Conservation (phyloP, 768 basidiomycete genomes). For the Glaciozyma martinii region DNA sequence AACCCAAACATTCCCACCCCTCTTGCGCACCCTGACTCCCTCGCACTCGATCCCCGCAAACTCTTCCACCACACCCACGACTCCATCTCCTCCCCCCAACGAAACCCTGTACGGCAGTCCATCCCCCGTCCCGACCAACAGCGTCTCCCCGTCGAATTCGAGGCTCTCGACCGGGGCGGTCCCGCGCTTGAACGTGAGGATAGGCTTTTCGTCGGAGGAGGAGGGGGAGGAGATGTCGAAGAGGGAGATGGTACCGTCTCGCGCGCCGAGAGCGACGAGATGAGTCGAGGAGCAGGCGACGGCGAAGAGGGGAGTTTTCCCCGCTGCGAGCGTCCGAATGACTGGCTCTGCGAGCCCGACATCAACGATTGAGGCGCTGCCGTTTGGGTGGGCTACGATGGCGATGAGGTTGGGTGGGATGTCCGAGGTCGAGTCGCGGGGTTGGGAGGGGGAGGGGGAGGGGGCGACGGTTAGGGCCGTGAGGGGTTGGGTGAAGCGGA, state of each 20-base stretch:
- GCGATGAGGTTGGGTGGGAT: conserved; percentile 3
- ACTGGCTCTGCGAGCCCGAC: not conserved
- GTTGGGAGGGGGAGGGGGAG: not conserved
- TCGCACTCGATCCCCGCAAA: conserved; percentile 21
- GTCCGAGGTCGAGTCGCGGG: not conserved
- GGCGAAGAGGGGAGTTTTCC: not conserved
- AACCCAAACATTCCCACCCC: conserved; percentile 10
- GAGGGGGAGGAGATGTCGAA: not conserved
- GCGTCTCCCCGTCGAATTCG: not conserved
- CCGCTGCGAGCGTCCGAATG: not conserved
- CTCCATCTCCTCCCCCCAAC: not conserved
- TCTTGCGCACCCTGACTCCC: not conserved
- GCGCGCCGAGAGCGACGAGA: conserved; percentile 2
- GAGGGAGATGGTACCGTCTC: conserved; percentile 3
- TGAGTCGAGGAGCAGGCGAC: not conserved
- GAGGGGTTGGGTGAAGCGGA: conserved; percentile 4
- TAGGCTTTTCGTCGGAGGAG: not conserved
- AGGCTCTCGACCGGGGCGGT: not conserved
- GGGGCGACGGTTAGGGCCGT: not conserved
- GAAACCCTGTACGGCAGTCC: conserved; percentile 21
- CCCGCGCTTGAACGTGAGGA: not conserved
- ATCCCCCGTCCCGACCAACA: conserved; percentile 17
- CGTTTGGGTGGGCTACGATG: conserved; percentile 11
- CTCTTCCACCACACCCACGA: conserved; percentile 11
- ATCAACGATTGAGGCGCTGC: not conserved